Evolutionary conservation across 139 green algal genomes (phyloP), one percentile per base, ranked within the genome.

Genomic region (Chlamydomonas eustigma): DNA sequence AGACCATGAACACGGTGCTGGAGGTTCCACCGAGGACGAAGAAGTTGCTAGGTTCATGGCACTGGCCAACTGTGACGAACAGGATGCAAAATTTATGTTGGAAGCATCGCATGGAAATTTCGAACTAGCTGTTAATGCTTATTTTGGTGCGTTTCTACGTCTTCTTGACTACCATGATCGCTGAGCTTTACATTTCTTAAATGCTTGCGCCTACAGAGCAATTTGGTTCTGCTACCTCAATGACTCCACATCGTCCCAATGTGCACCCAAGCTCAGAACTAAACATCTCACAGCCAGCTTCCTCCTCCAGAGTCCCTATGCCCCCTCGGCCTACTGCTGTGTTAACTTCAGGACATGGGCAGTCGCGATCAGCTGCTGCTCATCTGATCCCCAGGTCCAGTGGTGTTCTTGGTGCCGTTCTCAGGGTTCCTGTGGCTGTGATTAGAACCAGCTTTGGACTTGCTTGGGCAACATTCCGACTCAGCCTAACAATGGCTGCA

Each of bases 131-230:
- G 3, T 90, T 8, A 52, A 75, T 8, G 83, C 91, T 74, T 89
- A 76, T 25, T 76, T 77, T 31, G 88, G 87, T 90, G 38, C 32
- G n/a, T n/a, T n/a, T n/a, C n/a, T n/a, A n/a, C n/a, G n/a, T n/a
- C n/a, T n/a, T n/a, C n/a, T n/a, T n/a, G n/a, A n/a, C n/a, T n/a
- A n/a, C n/a, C n/a, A n/a, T n/a, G n/a, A n/a, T n/a, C n/a, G n/a
- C n/a, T n/a, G n/a, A n/a, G n/a, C n/a, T n/a, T n/a, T n/a, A n/a
- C n/a, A n/a, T n/a, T n/a, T n/a, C n/a, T n/a, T n/a, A n/a, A n/a
- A n/a, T n/a, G n/a, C n/a, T n/a, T n/a, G n/a, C n/a, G n/a, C n/a
- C n/a, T n/a, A n/a, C n/a, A n/a, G n/a, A n/a, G n/a, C n/a, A n/a
- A n/a, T n/a, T n/a, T n/a, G n/a, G n/a, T n/a, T n/a, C n/a, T n/a